Conservation (phyloP, 768 basidiomycete species). For the Tricholoma saponaceum region DNA sequence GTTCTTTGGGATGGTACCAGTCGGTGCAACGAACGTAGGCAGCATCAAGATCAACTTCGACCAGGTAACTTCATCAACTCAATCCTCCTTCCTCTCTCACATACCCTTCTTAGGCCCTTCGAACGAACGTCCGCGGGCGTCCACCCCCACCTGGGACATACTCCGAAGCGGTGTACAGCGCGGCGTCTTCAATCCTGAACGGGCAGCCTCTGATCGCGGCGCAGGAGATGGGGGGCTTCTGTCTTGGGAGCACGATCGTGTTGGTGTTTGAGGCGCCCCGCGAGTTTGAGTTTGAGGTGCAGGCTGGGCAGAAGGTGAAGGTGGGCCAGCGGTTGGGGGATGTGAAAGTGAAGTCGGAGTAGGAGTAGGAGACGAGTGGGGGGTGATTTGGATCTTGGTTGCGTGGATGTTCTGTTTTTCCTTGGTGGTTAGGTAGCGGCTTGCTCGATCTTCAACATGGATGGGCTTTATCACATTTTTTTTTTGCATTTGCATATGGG, state of each 20-base stretch:
- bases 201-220: constrained; percentile 87
- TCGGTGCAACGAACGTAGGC: constrained; percentile 98
- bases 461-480: no score
- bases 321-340: constrained; percentile 84
- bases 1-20: constrained; percentile 96
- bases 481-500: no score
- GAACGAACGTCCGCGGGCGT: constrained; percentile 81
- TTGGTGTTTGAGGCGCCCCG: constrained; percentile 93
- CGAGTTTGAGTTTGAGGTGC: constrained; percentile 72
- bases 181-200: constrained; percentile 74
- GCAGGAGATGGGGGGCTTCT: constrained; percentile 98
- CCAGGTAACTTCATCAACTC: constrained; percentile 39
- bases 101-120: constrained; percentile 53
- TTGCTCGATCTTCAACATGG: no score
- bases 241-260: constrained; percentile 92
- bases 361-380: neutral
- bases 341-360: constrained; percentile 28
- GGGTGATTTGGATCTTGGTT: neutral
- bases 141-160: constrained; percentile 81
- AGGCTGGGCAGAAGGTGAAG: constrained; percentile 78
- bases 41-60: constrained; percentile 97
- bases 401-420: neutral
- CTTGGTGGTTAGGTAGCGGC: neutral
- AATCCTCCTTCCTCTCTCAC: neutral
- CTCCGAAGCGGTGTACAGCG: constrained; percentile 87